These are phyloP conservation scores for Favolaschia claudopus DNA, from an alignment of 768 basidiomycete species.

Conservation along the genomic window DNA sequence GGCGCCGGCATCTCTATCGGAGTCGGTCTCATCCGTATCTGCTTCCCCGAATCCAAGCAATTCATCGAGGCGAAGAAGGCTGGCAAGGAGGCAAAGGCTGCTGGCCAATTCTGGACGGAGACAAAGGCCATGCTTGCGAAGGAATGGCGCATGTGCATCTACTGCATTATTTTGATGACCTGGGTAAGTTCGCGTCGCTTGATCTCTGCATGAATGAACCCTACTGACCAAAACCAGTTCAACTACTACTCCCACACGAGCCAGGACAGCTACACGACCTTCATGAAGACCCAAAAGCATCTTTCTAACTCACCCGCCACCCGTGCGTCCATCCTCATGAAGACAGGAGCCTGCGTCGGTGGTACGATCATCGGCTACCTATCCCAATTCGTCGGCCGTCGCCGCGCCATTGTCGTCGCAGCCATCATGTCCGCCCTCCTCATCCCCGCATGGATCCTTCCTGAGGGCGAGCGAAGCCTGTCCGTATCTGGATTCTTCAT, in stretches of 20 bases:
- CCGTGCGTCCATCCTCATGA: not conserved
- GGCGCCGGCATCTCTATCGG: conserved; percentile 57
- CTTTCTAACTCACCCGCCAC: not conserved
- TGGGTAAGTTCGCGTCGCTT: conserved; percentile 62
- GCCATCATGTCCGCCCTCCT: conserved; percentile 60
- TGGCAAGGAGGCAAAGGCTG: conserved; percentile 46
- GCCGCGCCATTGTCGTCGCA: conserved; percentile 28
- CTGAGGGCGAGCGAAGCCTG: conserved; percentile 69
- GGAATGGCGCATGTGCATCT: conserved; percentile 67
- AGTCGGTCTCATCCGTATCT: conserved; percentile 58
- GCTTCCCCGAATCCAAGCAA: conserved; percentile 55
- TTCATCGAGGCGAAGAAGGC: conserved; percentile 28
- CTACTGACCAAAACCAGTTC: not conserved
- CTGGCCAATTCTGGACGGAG: conserved; percentile 64
- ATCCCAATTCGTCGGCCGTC: conserved; percentile 32
- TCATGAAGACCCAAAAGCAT: not conserved
- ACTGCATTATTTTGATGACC: conserved; percentile 67
- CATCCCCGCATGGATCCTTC: conserved; percentile 88
- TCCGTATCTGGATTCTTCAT: conserved; percentile 87
- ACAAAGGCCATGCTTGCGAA: conserved; percentile 60
- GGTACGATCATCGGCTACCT: conserved; percentile 29
- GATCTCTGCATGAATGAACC: conserved; percentile 32
- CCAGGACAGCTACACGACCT: conserved; percentile 34
- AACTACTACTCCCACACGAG: conserved; percentile 46
- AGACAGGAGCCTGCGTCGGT: conserved; percentile 5